Percentiles rank a stretch among this genome's conserved stretches.
These are phyloP conservation scores for Agastache rugosa DNA, from an alignment of 257 asterid species.

Conservation along the genomic window DNA sequence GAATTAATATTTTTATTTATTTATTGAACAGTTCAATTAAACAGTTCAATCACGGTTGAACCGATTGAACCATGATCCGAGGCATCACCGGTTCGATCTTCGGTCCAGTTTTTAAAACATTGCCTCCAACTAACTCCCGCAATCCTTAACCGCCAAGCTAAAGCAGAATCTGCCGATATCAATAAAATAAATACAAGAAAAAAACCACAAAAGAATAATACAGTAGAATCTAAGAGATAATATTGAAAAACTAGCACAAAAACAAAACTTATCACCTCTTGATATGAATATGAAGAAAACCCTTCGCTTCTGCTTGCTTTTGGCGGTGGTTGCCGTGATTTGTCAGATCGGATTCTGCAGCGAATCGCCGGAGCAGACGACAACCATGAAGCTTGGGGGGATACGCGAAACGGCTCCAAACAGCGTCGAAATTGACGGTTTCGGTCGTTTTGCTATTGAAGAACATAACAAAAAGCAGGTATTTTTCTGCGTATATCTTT, in stretches of 20 bases:
- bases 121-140: slow-evolving; percentile 16
- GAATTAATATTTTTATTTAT: too few relatives aligned
- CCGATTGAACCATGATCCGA: too few relatives aligned
- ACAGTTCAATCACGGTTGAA: too few relatives aligned
- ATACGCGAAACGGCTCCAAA: slow-evolving; percentile 34
- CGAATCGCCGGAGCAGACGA: slow-evolving; percentile 25
- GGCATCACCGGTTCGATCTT: too few relatives aligned
- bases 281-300: neutral
- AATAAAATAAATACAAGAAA: neutral
- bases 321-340: slow-evolving; percentile 24
- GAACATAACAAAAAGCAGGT: slow-evolving; percentile 57
- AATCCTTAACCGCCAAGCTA: slow-evolving; percentile 34
- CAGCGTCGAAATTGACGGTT: slow-evolving; percentile 43
- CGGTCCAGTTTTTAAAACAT: too few relatives aligned
- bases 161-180: neutral
- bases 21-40: too few relatives aligned
- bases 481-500: neutral
- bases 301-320: slow-evolving; percentile 29
- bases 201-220: neutral
- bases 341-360: slow-evolving; percentile 35
- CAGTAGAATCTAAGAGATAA: slow-evolving; percentile 23
- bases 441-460: slow-evolving; percentile 60
- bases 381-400: slow-evolving; percentile 49
- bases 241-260: neutral
- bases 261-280: neutral